Base-by-base conservation (phyloP, 495 filamentous ascomycete species). In the Mytilinidion resinicola region DNA sequence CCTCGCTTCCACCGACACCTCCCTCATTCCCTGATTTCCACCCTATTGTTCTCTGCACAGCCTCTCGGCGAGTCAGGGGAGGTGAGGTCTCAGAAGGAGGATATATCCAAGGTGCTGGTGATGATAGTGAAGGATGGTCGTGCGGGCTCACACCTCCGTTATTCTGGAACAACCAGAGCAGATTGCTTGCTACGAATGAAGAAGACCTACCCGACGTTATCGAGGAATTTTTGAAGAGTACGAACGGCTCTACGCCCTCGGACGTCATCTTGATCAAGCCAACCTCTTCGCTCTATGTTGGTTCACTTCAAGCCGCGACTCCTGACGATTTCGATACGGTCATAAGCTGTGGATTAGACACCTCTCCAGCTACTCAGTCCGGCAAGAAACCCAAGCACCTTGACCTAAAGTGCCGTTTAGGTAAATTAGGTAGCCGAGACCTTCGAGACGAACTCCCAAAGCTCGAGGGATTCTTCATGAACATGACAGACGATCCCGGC, bases 31-130 rank as follows among this genome's bases (percentile, higher is more conserved):
- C 12, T 3, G 73, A 81, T 41, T 85, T 80, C 61, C 78, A 88
- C 21, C 79, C 86, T 0, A 76, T 96, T 0, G 78, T 96, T 10
- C 92, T 91, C 70, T 90, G 80, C 55, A 90, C 90, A 2, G 84
- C 87, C 21, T 96, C 90, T 0, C 77, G 83, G 37, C 77, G 85
- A 10, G 81, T 89, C 0, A 73, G 70, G 12, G 85, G 83, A 5
- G 80, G 79, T 0, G 87, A 90, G 65, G 77, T 83, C 53, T 83
- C 81, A 33, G 80, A 81, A 60, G 82, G 82, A 4, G 87, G 85
- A 25, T 98, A 98, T 67, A 88, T 98, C 60, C 93, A 96, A 71
- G 93, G 93, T 21, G 91, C 91, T 11, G 92, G 86, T 5, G 92
- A 97, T 72, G 92, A 97, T 67, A 88, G 85, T 17, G 92, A 97